Conservation (phyloP, 2,329 filamentous ascomycete species). For the Trichoderma asperellum region DNA sequence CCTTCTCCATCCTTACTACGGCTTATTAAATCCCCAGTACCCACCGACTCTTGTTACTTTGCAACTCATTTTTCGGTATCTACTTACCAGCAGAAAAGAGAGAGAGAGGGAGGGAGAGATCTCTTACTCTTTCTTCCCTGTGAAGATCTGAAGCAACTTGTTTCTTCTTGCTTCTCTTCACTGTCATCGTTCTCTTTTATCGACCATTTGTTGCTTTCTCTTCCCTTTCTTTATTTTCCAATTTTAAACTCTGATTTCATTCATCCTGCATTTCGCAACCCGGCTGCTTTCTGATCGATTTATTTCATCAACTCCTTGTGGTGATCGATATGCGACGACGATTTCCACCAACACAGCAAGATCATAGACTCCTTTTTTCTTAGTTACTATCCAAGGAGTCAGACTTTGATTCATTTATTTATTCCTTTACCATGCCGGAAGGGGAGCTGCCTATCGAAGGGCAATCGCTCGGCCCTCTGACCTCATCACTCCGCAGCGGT, state of each 20-base stretch:
- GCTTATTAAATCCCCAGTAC: background rate
- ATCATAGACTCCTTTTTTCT: background rate
- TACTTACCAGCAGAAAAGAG: background rate
- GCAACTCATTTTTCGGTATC: background rate
- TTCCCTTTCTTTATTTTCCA: background rate
- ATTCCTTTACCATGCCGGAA: slow-evolving; percentile 1
- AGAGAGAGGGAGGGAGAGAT: background rate
- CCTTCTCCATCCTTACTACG: background rate
- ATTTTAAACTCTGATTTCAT: background rate
- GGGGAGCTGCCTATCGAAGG: slow-evolving; percentile 15
- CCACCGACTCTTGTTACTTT: background rate
- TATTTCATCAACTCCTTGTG: background rate
- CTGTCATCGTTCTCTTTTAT: background rate
- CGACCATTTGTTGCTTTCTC: background rate
- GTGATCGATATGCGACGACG: slow-evolving; percentile 24
- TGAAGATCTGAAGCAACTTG: background rate
- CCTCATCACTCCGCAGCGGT: slow-evolving; percentile 34
- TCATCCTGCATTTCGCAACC: background rate
- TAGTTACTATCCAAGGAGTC: background rate
- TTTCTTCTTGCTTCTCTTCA: background rate
- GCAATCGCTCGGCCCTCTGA: slow-evolving; percentile 36
- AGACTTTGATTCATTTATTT: background rate
- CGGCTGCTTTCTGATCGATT: background rate
- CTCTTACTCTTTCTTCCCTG: background rate
- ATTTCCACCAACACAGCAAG: background rate